Evolutionary conservation across 2,329 filamentous ascomycete genomes (phyloP).

Genomic region (Thelonectria olida): DNA sequence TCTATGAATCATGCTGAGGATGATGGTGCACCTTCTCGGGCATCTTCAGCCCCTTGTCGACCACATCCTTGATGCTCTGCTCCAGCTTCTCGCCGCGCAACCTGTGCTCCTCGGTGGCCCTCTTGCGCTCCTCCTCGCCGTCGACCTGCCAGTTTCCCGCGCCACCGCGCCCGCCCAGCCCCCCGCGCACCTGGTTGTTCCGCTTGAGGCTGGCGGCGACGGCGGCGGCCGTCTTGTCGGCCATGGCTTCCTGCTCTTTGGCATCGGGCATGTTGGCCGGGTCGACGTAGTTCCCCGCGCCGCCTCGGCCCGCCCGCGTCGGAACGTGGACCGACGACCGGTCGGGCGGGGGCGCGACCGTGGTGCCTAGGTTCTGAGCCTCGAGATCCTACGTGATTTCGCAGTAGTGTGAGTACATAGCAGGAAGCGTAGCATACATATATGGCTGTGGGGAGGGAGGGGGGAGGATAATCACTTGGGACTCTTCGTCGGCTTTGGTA

Average conservation of each 20-base stretch:
- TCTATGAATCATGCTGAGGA: conserved; percentile 11
- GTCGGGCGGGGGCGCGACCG: conserved; percentile 36
- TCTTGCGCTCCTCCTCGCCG: conserved; percentile 41
- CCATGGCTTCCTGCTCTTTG: conserved; percentile 46
- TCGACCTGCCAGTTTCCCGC: conserved; percentile 62
- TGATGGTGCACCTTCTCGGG: conserved; percentile 56
- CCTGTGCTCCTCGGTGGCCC: conserved; percentile 28
- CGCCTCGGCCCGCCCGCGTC: conserved; percentile 65
- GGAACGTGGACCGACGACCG: conserved; percentile 38
- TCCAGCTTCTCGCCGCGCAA: conserved; percentile 51
- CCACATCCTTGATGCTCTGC: conserved; percentile 53
- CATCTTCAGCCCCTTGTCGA: conserved; percentile 57
- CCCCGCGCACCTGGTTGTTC: conserved; percentile 32
- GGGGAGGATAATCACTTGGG: conserved; percentile 38
- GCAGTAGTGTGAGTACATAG: background rate
- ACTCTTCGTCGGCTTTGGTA: conserved; percentile 58
- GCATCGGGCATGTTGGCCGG: conserved; percentile 45
- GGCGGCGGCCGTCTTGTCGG: conserved; percentile 45
- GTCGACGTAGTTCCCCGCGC: conserved; percentile 68
- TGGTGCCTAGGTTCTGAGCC: conserved; percentile 45
- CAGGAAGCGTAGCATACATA: no score
- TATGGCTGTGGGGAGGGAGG: background rate
- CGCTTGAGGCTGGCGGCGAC: conserved; percentile 44
- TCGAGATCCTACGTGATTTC: conserved; percentile 47
- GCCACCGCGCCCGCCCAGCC: conserved; percentile 60